Evolutionary conservation across 495 filamentous ascomycete species (phyloP), one percentile per base, ranked within the genome.

Genomic region (Penicillium riverlandense): DNA sequence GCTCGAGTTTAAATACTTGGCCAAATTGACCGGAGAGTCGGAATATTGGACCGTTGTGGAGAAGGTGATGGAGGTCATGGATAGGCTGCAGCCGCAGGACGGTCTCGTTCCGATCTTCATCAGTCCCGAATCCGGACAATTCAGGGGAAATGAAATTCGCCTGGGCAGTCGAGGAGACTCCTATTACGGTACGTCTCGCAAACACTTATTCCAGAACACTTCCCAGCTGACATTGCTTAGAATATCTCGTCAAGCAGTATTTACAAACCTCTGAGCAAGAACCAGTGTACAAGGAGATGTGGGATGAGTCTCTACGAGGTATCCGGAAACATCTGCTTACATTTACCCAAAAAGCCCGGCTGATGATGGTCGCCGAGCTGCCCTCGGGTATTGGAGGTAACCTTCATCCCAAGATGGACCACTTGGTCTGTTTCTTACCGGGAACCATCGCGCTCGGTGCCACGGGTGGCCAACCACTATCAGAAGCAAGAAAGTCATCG

Each of bases 201-300:
- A 14, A 22, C 22, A 22, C 29, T 8, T 36, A 27, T 2, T 35
- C 34, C 10, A 8, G 11, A n/a, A n/a, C 3, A n/a, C 7, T 1
- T 37, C 29, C 9, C 8, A 37, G 27, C 42, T 50, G 37, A 50
- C 33, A n/a, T 11, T 30, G 22, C 40, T 27, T 34, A 81, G 88
- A 97, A 63, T 96, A 96, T 61, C 79, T 96, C 32, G 88, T 97
- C 69, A 97, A 97, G 66, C 91, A 97, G 59, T 96, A 92, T 58
- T 72, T 94, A 4, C 92, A 97, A 56, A 99, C 94, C 8, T 84
- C 83, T 14, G 80, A 86, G 61, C 74, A 89, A 51, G 92, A 98
- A 60, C 75, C 81, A 1, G 66, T 97, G 7, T 99, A 97, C 63
- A 72, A 81, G 37, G 86, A 91, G 4, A 85, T 99, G 79, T 99